Percentiles rank a stretch among this genome's conserved stretches.
phyloP scores from a whole-genome alignment of 345 rosid genomes.

The Linum usitatissimum region DNA sequence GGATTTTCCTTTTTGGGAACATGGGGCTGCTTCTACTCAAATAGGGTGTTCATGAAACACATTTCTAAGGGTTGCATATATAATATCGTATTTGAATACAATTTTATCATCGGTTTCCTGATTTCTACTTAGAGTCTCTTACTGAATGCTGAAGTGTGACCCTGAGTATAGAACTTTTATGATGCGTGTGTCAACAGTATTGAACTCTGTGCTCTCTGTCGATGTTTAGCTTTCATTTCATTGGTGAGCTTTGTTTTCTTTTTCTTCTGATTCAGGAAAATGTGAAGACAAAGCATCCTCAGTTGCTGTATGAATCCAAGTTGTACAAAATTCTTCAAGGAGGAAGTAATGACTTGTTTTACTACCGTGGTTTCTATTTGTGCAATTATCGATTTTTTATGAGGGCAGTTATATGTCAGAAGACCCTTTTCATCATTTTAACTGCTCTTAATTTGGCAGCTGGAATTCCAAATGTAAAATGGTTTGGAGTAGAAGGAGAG shows the following conservation, averaged over 20 bases:
- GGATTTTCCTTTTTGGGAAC: neutral
- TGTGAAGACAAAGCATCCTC: conserved; percentile 42
- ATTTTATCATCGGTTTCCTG: no score
- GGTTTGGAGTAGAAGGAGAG: conserved; percentile 86
- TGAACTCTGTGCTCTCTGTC: no score
- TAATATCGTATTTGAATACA: no score
- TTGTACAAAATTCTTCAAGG: conserved; percentile 4
- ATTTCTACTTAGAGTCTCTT: neutral
- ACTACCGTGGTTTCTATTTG: neutral
- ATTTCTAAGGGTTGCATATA: neutral
- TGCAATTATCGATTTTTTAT: neutral
- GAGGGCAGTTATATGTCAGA: neutral
- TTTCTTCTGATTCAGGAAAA: conserved; percentile 43
- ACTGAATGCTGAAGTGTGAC: neutral
- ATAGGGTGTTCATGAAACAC: neutral
- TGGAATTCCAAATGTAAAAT: conserved; percentile 69
- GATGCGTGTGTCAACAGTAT: no score
- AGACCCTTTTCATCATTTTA: neutral
- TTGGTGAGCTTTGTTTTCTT: no score
- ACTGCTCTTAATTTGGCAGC: conserved; percentile 30
- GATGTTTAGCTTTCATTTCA: no score
- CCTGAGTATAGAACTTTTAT: no score
- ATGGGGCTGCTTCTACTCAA: neutral
- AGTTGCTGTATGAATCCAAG: conserved; percentile 6
- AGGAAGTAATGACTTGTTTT: conserved; percentile 5